A percentile compares a stretch with the other conserved stretches of the same genome.
Conservation (phyloP, 768 basidiomycete species). For the Naganishia friedmannii region DNA sequence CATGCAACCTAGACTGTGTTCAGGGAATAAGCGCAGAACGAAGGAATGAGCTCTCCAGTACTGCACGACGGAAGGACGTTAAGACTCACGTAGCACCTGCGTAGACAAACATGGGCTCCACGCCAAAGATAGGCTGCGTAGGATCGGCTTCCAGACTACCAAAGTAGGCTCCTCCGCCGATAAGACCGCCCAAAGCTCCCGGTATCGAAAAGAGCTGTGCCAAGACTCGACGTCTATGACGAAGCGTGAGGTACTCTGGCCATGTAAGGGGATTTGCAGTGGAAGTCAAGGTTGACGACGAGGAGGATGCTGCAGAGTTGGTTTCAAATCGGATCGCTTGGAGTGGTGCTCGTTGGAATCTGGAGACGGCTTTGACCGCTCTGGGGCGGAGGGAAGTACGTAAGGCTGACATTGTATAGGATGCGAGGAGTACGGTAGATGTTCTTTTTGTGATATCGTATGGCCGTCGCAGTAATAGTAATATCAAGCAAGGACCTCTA, state of each 20-base stretch:
- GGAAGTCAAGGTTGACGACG: slow-evolving; percentile 29
- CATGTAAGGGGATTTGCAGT: slow-evolving; percentile 39
- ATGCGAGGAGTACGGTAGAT: neutral
- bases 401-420: slow-evolving; percentile 20
- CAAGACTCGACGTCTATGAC: slow-evolving; percentile 42
- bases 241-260: slow-evolving; percentile 46
- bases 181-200: slow-evolving; percentile 43
- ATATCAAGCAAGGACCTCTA: neutral
- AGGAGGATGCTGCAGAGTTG: slow-evolving; percentile 29
- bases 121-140: slow-evolving; percentile 47
- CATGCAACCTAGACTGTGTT: too few relatives aligned
- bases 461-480: neutral
- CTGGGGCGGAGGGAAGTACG: slow-evolving; percentile 11
- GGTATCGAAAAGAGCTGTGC: slow-evolving; percentile 45
- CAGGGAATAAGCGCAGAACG: neutral
- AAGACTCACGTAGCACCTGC: slow-evolving; percentile 49
- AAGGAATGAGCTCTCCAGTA: neutral
- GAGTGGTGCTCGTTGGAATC: neutral
- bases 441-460: neutral
- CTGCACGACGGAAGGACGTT: neutral
- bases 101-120: slow-evolving; percentile 50
- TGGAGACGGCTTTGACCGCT: neutral
- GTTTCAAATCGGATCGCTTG: slow-evolving; percentile 22
- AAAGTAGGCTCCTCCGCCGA: slow-evolving; percentile 47
- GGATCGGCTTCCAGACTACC: slow-evolving; percentile 48